A percentile compares a stretch with the other conserved stretches of the same genome.
phyloP scores from a whole-genome alignment of 306 rosid species.

The Lathyrus sativus region DNA sequence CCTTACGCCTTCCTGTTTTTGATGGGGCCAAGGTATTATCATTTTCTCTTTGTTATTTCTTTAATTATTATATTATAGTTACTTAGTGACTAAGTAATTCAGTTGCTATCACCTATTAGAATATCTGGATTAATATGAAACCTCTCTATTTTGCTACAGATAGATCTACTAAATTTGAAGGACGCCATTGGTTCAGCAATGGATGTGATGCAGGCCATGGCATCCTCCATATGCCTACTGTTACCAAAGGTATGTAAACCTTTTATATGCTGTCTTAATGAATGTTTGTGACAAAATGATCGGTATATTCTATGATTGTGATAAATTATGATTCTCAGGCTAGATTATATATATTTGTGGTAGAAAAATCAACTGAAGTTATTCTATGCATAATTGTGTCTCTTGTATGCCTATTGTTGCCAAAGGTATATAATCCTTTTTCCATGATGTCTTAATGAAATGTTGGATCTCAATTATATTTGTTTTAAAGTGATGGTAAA shows the following conservation, averaged over 20 bases:
- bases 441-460: conserved; percentile 4
- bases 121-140: conserved; percentile 19
- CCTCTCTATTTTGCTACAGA: conserved; percentile 51
- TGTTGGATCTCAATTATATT: conserved; percentile 20
- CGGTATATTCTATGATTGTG: background rate
- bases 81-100: conserved; percentile 10
- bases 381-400: conserved; percentile 43
- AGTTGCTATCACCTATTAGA: conserved; percentile 4
- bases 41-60: conserved; percentile 20
- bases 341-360: conserved; percentile 14
- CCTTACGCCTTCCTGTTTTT: conserved; percentile 93
- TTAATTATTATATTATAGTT: background rate
- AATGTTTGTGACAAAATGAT: conserved; percentile 9
- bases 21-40: conserved; percentile 80
- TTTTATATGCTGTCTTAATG: conserved; percentile 1
- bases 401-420: conserved; percentile 60
- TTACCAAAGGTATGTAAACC: conserved; percentile 61
- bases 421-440: conserved; percentile 56
- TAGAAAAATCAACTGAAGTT: conserved; percentile 2
- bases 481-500: no score
- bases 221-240: conserved; percentile 71
- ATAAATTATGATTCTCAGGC: background rate
- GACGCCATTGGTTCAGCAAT: conserved; percentile 88
- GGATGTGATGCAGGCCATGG: conserved; percentile 96
- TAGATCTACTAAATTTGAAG: conserved; percentile 70